Evolutionary conservation across 768 basidiomycete genomes (phyloP).

Genomic region (Kwoniella pini): DNA sequence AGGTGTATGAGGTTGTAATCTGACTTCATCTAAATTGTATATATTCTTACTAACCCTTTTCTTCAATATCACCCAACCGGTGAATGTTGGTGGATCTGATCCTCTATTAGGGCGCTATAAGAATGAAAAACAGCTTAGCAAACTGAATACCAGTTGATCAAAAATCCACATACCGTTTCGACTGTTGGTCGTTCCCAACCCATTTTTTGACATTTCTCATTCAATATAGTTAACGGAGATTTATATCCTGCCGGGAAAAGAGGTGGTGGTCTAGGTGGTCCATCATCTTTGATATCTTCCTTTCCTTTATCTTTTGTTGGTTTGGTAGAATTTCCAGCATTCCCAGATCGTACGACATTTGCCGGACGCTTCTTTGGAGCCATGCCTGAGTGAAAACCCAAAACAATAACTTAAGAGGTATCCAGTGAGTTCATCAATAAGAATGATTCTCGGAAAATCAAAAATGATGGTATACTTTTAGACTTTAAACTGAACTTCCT

Average conservation of each 20-base stretch:
- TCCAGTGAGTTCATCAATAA: no score
- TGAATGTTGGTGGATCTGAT: conserved; percentile 50
- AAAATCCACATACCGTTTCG: conserved; percentile 63
- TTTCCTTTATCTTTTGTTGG: conserved; percentile 54
- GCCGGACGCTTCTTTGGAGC: conserved; percentile 59
- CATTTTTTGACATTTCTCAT: conserved; percentile 87
- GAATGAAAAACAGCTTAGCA: background rate
- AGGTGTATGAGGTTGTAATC: conserved; percentile 72
- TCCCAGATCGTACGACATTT: conserved; percentile 82
- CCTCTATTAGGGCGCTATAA: conserved; percentile 31
- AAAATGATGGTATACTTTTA: no score
- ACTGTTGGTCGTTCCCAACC: conserved; percentile 83
- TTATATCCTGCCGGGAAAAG: conserved; percentile 84
- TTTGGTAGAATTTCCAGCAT: conserved; percentile 84
- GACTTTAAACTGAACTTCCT: no score
- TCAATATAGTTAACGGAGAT: conserved; percentile 73
- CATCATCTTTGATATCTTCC: conserved; percentile 19
- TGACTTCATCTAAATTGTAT: conserved; percentile 67
- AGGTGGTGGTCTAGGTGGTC: conserved; percentile 55
- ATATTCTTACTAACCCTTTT: conserved; percentile 67
- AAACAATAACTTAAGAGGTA: no score
- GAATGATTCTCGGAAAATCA: no score
- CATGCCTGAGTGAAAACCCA: conserved; percentile 26
- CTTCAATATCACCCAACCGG: conserved; percentile 69
- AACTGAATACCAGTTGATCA: background rate